Percentiles rank a stretch among this genome's conserved stretches.
Conservation (phyloP, 2,329 filamentous ascomycete genomes). For the Colletotrichum camelliae region DNA sequence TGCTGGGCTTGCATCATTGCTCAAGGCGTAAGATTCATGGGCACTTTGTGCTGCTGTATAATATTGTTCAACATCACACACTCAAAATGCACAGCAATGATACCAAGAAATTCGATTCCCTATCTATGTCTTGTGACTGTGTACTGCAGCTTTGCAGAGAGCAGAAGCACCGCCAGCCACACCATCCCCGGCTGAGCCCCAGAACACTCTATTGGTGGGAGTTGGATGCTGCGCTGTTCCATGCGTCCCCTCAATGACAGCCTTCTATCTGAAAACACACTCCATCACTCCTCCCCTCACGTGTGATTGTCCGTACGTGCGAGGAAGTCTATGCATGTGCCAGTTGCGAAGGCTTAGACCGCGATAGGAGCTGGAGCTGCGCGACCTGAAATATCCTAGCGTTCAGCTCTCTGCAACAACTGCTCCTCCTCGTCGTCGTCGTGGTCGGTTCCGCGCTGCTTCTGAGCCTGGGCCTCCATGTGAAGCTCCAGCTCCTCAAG, state of each 20-base stretch:
- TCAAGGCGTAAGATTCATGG: slow-evolving; percentile 41
- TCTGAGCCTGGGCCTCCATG: not conserved
- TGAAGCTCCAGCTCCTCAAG: not conserved
- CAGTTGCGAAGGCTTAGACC: not conserved
- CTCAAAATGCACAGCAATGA: not conserved
- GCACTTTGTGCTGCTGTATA: not conserved
- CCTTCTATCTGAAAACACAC: not conserved
- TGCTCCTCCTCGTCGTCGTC: not conserved
- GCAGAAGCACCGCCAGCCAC: not conserved
- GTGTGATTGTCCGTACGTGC: not conserved
- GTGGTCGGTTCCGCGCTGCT: not conserved
- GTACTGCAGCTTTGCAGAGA: not conserved
- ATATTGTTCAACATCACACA: not conserved
- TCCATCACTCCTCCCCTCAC: not conserved
- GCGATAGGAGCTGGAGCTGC: not conserved
- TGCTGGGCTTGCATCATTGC: slow-evolving; percentile 38
- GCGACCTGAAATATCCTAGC: not conserved
- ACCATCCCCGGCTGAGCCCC: not conserved
- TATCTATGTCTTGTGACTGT: not conserved
- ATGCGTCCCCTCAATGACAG: not conserved
- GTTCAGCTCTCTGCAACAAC: not conserved
- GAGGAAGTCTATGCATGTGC: not conserved
- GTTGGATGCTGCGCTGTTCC: not conserved
- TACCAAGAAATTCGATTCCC: not conserved
- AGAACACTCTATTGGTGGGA: not conserved